These are phyloP conservation scores for Candida lessepsii DNA, from an alignment of 805 yeast genomes.

Conservation along the genomic window DNA sequence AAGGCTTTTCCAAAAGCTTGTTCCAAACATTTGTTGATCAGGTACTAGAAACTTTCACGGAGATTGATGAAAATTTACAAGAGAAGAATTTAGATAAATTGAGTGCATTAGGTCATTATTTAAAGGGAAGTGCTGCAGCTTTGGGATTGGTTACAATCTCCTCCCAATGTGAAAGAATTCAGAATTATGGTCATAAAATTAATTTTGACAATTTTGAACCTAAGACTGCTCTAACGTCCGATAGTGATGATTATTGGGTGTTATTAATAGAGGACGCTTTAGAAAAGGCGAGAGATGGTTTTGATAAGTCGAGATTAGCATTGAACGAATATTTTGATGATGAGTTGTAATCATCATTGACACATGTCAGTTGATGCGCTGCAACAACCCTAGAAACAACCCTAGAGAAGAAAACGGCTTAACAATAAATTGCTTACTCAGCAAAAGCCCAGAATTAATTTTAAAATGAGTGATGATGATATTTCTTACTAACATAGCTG, in stretches of 20 bases:
- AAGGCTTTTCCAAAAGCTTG: conserved; percentile 78
- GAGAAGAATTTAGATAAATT: conserved; percentile 53
- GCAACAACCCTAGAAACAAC: too few species aligned
- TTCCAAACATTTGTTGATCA: conserved; percentile 87
- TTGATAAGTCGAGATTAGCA: conserved; percentile 48
- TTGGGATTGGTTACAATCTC: conserved; percentile 82
- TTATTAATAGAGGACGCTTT: conserved; percentile 53
- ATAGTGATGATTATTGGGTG: conserved; percentile 37
- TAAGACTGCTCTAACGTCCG: conserved; percentile 9
- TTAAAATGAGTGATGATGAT: too few species aligned
- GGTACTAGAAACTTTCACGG: conserved; percentile 73
- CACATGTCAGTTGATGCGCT: too few species aligned
- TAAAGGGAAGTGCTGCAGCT: conserved; percentile 95
- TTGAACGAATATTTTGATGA: conserved; percentile 52
- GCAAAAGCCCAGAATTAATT: too few species aligned
- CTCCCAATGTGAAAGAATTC: conserved; percentile 88
- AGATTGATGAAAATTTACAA: conserved; percentile 60
- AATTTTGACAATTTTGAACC: conserved; percentile 37
- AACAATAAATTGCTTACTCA: too few species aligned
- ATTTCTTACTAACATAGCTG: too few species aligned
- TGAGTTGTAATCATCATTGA: conserved; percentile 2
- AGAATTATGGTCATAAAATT: conserved; percentile 71
- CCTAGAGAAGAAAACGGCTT: too few species aligned
- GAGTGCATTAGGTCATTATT: conserved; percentile 82
- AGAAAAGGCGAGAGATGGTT: conserved; percentile 49